Evolutionary conservation across 2,329 filamentous ascomycete species (phyloP).

Genomic region (Aspergillus ustus): DNA sequence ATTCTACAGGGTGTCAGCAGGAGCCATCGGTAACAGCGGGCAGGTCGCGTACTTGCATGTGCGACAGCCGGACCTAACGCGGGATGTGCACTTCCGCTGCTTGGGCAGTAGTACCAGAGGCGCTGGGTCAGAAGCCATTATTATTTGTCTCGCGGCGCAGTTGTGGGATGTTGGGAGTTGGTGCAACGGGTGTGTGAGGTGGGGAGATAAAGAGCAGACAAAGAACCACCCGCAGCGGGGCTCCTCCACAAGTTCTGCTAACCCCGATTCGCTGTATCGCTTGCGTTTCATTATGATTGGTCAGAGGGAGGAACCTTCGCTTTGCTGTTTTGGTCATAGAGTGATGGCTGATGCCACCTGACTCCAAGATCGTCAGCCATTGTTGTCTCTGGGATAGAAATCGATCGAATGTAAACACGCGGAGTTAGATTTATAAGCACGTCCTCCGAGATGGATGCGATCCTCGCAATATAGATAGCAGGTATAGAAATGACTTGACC

Average conservation of each 20-base stretch:
- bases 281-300: neutral
- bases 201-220: neutral
- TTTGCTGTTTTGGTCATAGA: neutral
- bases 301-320: too few species aligned
- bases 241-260: too few species aligned
- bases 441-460: neutral
- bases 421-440: neutral
- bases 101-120: neutral
- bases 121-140: neutral
- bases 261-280: neutral
- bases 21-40: neutral
- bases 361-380: too few species aligned
- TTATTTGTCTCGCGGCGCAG: too few species aligned
- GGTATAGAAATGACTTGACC: too few species aligned
- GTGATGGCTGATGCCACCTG: too few species aligned
- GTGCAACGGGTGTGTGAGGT: too few species aligned
- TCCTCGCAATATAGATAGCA: neutral
- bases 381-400: too few species aligned
- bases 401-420: neutral
- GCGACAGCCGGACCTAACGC: neutral
- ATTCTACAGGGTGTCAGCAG: neutral
- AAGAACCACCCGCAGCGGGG: too few species aligned
- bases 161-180: too few species aligned
- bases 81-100: neutral
- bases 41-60: constrained; percentile 1